Base-by-base conservation (phyloP, 2,329 filamentous ascomycete species). In the Fusarium sp. region DNA sequence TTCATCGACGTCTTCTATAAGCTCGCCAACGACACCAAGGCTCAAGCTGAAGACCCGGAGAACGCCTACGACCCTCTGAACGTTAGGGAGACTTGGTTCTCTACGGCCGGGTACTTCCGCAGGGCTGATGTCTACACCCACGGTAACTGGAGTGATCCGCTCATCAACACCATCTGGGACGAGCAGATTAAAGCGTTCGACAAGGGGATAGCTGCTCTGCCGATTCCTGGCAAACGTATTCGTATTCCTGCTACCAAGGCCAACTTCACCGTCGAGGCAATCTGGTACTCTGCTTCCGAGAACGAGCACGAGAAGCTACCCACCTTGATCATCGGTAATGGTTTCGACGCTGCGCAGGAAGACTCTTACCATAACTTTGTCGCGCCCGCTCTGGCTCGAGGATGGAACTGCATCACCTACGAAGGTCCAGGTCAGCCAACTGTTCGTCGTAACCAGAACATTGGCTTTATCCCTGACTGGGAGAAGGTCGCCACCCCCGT, bases 51-150 rank as follows among this genome's bases (percentile, higher is more conserved):
- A 23, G 65, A 68, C 10, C 68, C 72, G 0, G 69, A 75, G 11
- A 25, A 66, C 2, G 46, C 49, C 0, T 71, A 70, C 9, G 64
- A 77, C 27, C 70, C 74, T 0, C 4, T 75, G 11, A 76, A 75
- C 1, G 73, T 71, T 6, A 68, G 74, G 7, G 67, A 69, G 0
- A 62, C 69, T 6, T 75, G 65, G 67, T 83, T 84, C 73, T 78
- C 75, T 4, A 78, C 80, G 0, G 65, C 82, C 0, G 77, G 74
- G 4, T 84, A 84, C 71, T 84, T 79, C 64, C 79, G 82, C 14
- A 58, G 71, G 0, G 79, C 83, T 2, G 79, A 81, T 64, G 82
- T 83, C 65, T 84, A 78, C 64, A 74, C 82, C 13, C 78, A 80
- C 33, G 77, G 74, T 6, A 80, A 84, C 67, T 76, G 73, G 76